Percentiles rank a stretch among this genome's conserved stretches.
Conservation (phyloP, 768 basidiomycete species). For the Dentipellis sp. region DNA sequence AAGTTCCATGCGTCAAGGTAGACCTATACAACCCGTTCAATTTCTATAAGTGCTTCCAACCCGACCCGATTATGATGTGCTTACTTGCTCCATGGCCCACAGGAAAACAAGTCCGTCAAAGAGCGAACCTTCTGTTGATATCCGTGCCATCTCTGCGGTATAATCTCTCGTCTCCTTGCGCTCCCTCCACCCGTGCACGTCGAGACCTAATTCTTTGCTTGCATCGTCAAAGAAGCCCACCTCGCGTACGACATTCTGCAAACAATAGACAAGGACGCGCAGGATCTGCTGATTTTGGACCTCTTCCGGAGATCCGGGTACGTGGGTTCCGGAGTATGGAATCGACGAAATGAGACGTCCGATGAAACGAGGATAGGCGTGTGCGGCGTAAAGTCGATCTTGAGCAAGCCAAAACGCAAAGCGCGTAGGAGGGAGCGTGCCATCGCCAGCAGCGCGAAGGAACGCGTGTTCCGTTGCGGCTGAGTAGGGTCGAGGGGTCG, state of each 20-base stretch:
- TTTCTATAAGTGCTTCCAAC: no score
- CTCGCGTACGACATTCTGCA: conserved; percentile 50
- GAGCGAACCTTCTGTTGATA: conserved; percentile 34
- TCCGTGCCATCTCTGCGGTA: conserved; percentile 59
- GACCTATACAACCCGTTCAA: conserved; percentile 29
- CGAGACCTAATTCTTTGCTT: conserved; percentile 34
- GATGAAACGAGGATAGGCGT: conserved; percentile 68
- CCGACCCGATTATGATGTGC: conserved; percentile 3
- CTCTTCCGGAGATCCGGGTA: conserved; percentile 25
- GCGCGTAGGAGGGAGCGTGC: conserved; percentile 34
- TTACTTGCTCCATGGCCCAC: conserved; percentile 74
- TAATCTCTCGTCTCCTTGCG: conserved; percentile 59
- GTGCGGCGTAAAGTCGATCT: conserved; percentile 65
- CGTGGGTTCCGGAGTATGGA: conserved; percentile 33
- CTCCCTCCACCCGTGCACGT: conserved; percentile 39
- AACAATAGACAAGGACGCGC: conserved; percentile 38
- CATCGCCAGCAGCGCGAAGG: conserved; percentile 45
- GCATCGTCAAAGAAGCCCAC: conserved; percentile 53
- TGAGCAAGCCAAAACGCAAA: conserved; percentile 62
- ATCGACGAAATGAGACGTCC: conserved; percentile 55
- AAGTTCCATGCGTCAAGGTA: conserved; percentile 63
- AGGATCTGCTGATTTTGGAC: conserved; percentile 31
- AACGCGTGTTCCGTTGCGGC: conserved; percentile 49
- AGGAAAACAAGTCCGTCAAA: conserved; percentile 63
- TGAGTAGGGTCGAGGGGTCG: background rate